Evolutionary conservation across 106 monocot species (phyloP).

Genomic region (Cymbidium sinense): DNA sequence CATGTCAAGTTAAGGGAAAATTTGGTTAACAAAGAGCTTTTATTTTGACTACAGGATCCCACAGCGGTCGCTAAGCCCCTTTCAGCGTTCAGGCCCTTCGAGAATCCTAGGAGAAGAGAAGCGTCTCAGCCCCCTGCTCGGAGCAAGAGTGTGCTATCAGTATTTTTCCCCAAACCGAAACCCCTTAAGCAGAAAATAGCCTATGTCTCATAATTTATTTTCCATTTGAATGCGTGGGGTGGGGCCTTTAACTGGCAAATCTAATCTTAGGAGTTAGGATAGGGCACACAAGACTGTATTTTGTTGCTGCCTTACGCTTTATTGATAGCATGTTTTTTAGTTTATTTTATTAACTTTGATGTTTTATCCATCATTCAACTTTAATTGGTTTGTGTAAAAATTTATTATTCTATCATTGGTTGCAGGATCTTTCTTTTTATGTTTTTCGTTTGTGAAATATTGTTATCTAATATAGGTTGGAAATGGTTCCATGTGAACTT

Average conservation of each 20-base stretch:
- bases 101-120: conserved; percentile 36
- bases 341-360: neutral
- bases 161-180: conserved; percentile 74
- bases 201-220: conserved; percentile 7
- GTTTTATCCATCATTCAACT: neutral
- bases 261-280: neutral
- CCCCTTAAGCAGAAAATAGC: conserved; percentile 43
- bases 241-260: neutral
- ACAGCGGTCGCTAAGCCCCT: conserved; percentile 31
- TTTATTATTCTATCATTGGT: no score
- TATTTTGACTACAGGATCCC: conserved; percentile 32
- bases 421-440: no score
- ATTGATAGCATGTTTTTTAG: neutral
- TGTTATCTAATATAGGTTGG: no score
- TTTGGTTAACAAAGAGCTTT: no score
- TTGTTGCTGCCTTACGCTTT: neutral
- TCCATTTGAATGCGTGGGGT: neutral
- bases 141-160: conserved; percentile 60
- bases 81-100: conserved; percentile 44
- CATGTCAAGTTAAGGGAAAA: no score
- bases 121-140: conserved; percentile 40
- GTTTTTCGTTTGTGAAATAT: no score
- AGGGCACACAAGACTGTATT: no score
- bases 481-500: no score
- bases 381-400: no score